A percentile compares a stretch with the other conserved stretches of the same genome.
phyloP scores from a whole-genome alignment of 192 early-diverging fungal genomes.

The Anaeromyces robustus region DNA sequence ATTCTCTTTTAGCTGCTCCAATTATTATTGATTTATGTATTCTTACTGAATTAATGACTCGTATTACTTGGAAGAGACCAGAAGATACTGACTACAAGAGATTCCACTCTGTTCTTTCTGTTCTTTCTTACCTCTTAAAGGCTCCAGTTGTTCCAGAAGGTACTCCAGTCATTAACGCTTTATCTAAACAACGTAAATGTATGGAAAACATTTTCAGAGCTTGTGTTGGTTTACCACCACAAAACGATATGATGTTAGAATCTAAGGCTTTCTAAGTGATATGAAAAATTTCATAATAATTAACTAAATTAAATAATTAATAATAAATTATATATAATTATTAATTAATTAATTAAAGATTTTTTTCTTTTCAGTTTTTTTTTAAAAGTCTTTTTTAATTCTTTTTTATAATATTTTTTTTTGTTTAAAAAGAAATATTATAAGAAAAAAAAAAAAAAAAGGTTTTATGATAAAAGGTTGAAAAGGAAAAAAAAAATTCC shows the following conservation, averaged over 20 bases:
- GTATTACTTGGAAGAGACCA: constrained; percentile 74
- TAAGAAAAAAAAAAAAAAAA: no score
- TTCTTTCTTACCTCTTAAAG: constrained; percentile 46
- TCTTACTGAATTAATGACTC: constrained; percentile 92
- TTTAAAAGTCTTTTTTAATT: no score
- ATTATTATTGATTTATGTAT: constrained; percentile 92
- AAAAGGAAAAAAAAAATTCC: no score
- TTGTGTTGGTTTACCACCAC: constrained; percentile 83
- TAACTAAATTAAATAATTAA: no score
- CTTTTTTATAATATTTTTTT: no score
- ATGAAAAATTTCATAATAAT: no score
- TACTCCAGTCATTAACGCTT: constrained; percentile 91
- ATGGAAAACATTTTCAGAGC: constrained; percentile 98
- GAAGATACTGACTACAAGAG: constrained; percentile 47
- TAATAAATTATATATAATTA: no score
- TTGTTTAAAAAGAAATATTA: no score
- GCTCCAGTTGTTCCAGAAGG: constrained; percentile 6
- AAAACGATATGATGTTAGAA: constrained; percentile 95
- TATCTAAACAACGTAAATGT: constrained; percentile 84
- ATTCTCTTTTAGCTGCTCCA: constrained; percentile 92
- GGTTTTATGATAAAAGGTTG: no score
- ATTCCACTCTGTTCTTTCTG: constrained; percentile 90
- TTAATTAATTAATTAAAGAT: no score
- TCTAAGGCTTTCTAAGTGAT: neutral
- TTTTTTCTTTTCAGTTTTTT: no score